Evolutionary conservation across 345 rosid species (phyloP).

Genomic region (Gossypium sturtianum): DNA sequence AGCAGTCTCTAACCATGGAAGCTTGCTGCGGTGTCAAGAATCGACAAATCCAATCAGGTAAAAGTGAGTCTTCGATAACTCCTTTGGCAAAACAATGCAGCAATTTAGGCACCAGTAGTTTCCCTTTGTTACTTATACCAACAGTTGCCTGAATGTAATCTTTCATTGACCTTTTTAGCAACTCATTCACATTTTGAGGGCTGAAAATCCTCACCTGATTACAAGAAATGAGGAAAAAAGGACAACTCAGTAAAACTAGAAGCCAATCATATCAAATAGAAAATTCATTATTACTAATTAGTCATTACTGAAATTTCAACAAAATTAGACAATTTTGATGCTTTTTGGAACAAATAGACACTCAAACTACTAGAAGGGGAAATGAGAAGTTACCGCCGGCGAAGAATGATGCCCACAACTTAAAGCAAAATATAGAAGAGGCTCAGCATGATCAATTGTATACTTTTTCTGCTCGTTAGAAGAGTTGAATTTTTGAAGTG

Average conservation of each 20-base stretch:
- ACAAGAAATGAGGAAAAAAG: neutral
- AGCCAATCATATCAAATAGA: neutral
- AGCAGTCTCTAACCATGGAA: slow-evolving; percentile 35
- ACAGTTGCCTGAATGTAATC: slow-evolving; percentile 55
- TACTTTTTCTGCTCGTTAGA: slow-evolving; percentile 41
- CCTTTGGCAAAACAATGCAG: slow-evolving; percentile 47
- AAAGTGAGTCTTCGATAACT: slow-evolving; percentile 29
- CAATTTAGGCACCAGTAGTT: slow-evolving; percentile 53
- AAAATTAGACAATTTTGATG: neutral
- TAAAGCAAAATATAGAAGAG: slow-evolving; percentile 51
- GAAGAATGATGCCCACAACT: slow-evolving; percentile 63
- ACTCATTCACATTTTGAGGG: slow-evolving; percentile 41
- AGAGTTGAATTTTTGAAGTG: slow-evolving; percentile 1
- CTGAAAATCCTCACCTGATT: slow-evolving; percentile 56
- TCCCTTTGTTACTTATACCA: slow-evolving; percentile 45
- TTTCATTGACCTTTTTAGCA: slow-evolving; percentile 40
- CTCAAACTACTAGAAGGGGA: neutral
- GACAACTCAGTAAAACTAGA: neutral
- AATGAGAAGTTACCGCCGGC: slow-evolving; percentile 50
- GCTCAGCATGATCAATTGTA: slow-evolving; percentile 52
- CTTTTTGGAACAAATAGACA: neutral
- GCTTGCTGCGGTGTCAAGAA: slow-evolving; percentile 46
- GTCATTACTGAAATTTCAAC: neutral
- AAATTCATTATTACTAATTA: neutral
- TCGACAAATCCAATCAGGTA: slow-evolving; percentile 58